phyloP scores from a whole-genome alignment of 352 stramenopile species.

The Pythium dissotocum region DNA sequence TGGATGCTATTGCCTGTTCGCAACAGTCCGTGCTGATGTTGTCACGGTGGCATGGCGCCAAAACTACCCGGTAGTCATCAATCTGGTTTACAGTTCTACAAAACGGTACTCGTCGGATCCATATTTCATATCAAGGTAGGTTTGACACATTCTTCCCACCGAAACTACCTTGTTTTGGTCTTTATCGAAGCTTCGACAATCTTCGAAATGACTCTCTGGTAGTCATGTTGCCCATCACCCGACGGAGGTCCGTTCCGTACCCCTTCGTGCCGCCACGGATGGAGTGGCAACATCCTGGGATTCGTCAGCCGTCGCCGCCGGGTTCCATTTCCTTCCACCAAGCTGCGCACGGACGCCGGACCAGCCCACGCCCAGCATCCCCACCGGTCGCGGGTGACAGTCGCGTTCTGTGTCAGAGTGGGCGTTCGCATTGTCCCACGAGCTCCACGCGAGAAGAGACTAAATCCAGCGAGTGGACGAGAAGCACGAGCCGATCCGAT shows the following conservation, averaged over 20 bases:
- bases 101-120: background rate
- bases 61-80: constrained; percentile 5
- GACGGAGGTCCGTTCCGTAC: constrained; percentile 3
- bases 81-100: background rate
- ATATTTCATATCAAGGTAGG: background rate
- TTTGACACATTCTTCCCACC: background rate
- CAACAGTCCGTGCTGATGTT: background rate
- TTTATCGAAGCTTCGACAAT: constrained; percentile 7
- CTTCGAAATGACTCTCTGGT: constrained; percentile 12
- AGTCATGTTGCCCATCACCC: constrained; percentile 14
- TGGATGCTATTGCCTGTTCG: constrained; percentile 17
- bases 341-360: background rate
- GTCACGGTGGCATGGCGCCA: constrained; percentile 1
- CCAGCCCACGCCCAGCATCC: background rate
- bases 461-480: background rate
- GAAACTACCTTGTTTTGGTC: constrained; percentile 17
- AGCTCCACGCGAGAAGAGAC: background rate
- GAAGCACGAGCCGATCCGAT: background rate
- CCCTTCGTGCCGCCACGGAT: constrained; percentile 15
- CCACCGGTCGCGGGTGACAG: background rate
- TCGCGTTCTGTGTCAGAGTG: background rate
- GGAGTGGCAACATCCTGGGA: constrained; percentile 8
- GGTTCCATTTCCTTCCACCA: background rate
- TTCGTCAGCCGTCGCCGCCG: constrained; percentile 1
- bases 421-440: background rate